Evolutionary conservation across 1,139 yeast species (phyloP).

Genomic region (Yamadazyma mexicana): DNA sequence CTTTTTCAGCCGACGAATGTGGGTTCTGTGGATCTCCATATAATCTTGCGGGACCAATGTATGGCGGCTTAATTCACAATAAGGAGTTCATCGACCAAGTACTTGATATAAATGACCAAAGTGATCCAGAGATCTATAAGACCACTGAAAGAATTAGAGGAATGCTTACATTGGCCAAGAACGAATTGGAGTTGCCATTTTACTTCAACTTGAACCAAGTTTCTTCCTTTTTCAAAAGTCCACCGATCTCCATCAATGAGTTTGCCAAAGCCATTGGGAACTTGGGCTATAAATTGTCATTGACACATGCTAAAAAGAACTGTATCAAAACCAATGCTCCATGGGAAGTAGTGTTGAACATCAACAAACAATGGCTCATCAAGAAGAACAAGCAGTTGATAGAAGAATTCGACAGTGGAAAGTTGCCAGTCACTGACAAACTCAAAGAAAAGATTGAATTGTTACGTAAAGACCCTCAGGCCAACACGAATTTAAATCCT

Average conservation of each 20-base stretch:
- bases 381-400: slow-evolving; percentile 35
- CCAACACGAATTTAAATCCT: slow-evolving; percentile 37
- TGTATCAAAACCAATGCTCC: slow-evolving; percentile 90
- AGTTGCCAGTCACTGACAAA: slow-evolving; percentile 31
- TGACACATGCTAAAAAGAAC: slow-evolving; percentile 87
- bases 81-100: slow-evolving; percentile 63
- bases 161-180: slow-evolving; percentile 80
- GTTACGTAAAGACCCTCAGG: slow-evolving; percentile 26
- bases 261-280: slow-evolving; percentile 83
- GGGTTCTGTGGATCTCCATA: slow-evolving; percentile 65
- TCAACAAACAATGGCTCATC: slow-evolving; percentile 68
- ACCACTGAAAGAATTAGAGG: slow-evolving; percentile 87
- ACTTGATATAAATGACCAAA: slow-evolving; percentile 50
- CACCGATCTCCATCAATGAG: slow-evolving; percentile 76
- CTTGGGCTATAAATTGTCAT: slow-evolving; percentile 75
- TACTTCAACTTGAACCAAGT: slow-evolving; percentile 80
- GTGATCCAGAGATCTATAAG: slow-evolving; percentile 58
- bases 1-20: slow-evolving; percentile 54
- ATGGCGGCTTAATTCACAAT: slow-evolving; percentile 80
- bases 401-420: slow-evolving; percentile 23
- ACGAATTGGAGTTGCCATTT: slow-evolving; percentile 72
- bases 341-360: slow-evolving; percentile 71
- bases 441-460: slow-evolving; percentile 23
- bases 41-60: slow-evolving; percentile 96
- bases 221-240: slow-evolving; percentile 73